Base-by-base conservation (phyloP, 2,329 filamentous ascomycete genomes). In the Cladosporium sphaerospermum region DNA sequence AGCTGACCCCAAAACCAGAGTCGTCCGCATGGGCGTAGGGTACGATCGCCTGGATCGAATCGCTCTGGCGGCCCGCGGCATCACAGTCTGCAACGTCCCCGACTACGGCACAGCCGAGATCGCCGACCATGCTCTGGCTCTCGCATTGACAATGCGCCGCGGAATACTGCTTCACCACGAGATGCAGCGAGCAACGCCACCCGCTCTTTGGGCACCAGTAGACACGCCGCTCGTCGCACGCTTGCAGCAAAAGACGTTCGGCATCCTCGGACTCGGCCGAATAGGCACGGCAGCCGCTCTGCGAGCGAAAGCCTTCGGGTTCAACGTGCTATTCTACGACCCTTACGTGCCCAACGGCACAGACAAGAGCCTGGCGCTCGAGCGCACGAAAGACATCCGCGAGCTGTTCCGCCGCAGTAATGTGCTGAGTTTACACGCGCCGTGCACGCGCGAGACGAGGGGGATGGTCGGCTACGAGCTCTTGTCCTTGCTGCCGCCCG, bases 371-470 rank as follows among this genome's bases (percentile, higher is more conserved):
- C 54, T 67, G n/a, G 61, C 57, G 6, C 56, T 63, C 18, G 62
- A 65, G 42, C 56, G 63, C 9, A 65, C 62, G 37, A 64, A 64
- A 47, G 60, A 62, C 49, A 57, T 67, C 44, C 58, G 59, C 32
- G 64, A 67, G 40, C 57, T 67, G 4, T 67, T 67, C 69, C 64
- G 66, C 64, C 51, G 70, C 60, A 58, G 78, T 68, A 54, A 84
- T 75, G 68, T 88, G 79, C 61, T 85, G 82, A 61, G 86, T 78
- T 52, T 96, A 71, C 46, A 88, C 83, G 68, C 85, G 79, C 61
- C 88, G 78, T 18, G 89, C 86, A 70, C 88, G 88, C 11, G 88
- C 80, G 72, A 93, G 82, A 67, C 64, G 2, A 52, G 62, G 28
- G 53, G 57, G 9, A 47, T 61, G 46, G 60, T 67, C n/a, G 59